phyloP scores from a whole-genome alignment of 352 stramenopile species.

The Elongisporangium anandrum region DNA sequence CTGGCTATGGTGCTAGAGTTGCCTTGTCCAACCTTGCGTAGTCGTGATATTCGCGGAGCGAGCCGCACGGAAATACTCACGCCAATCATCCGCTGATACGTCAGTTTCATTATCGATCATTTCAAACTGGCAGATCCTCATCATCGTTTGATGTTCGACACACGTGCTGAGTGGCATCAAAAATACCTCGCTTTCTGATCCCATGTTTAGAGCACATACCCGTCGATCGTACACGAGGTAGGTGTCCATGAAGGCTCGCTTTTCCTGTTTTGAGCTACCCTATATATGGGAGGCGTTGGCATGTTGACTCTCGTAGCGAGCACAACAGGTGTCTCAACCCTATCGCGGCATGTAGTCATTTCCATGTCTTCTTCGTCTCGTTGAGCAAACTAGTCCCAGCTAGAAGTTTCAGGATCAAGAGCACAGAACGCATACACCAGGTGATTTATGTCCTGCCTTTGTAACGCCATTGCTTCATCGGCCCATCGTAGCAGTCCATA shows the following conservation, averaged over 20 bases:
- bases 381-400: too few relatives aligned
- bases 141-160: slow-evolving; percentile 10
- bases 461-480: too few relatives aligned
- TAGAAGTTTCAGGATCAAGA: too few relatives aligned
- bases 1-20: slow-evolving; percentile 7
- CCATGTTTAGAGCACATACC: slow-evolving; percentile 2
- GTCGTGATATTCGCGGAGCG: slow-evolving; percentile 1
- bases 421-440: too few relatives aligned
- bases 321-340: too few relatives aligned
- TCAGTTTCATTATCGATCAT: slow-evolving; percentile 2
- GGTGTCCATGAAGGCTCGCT: slow-evolving; percentile 5
- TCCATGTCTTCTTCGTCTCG: too few relatives aligned
- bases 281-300: slow-evolving; percentile 4
- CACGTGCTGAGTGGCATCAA: slow-evolving; percentile 9
- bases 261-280: slow-evolving; percentile 5
- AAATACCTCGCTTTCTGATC: background rate
- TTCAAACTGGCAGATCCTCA: slow-evolving; percentile 11
- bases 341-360: too few relatives aligned
- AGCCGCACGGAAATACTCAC: slow-evolving; percentile 8
- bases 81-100: slow-evolving; percentile 7
- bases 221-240: slow-evolving; percentile 7
- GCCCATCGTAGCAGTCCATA: too few relatives aligned
- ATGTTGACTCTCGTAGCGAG: background rate
- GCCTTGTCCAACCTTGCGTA: slow-evolving; percentile 1
- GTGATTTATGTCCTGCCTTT: too few relatives aligned